Conservation (phyloP, 1,139 yeast genomes). For the Yamadazyma kanchanaburiensis region DNA sequence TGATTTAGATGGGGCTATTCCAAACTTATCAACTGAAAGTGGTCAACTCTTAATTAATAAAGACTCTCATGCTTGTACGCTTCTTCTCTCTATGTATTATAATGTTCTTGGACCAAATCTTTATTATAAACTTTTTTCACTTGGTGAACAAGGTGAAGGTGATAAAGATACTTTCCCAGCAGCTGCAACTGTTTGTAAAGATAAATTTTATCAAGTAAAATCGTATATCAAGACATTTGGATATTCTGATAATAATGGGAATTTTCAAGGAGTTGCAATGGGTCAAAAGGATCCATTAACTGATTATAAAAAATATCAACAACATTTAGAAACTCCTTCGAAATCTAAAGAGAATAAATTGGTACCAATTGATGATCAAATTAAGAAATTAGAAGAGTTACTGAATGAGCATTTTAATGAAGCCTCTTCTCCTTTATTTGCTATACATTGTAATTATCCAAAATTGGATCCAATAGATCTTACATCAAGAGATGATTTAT, state of each 20-base stretch:
- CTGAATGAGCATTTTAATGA: constrained; percentile 15
- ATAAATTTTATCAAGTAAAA: constrained; percentile 51
- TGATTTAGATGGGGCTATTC: constrained; percentile 53
- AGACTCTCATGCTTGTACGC: constrained; percentile 48
- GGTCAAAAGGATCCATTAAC: constrained; percentile 34
- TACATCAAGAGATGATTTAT: constrained; percentile 23
- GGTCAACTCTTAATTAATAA: constrained; percentile 66
- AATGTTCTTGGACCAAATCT: constrained; percentile 57
- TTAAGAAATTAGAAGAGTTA: constrained; percentile 17
- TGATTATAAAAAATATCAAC: constrained; percentile 22
- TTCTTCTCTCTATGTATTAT: constrained; percentile 52
- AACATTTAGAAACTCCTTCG: constrained; percentile 4
- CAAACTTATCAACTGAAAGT: constrained; percentile 61
- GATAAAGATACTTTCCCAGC: constrained; percentile 68
- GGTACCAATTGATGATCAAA: constrained; percentile 45
- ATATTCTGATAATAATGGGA: constrained; percentile 30
- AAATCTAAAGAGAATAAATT: constrained; percentile 6
- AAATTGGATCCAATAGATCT: constrained; percentile 33
- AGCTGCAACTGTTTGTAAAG: constrained; percentile 49
- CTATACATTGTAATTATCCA: constrained; percentile 39
- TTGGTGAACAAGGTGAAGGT: constrained; percentile 65
- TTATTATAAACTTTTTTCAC: constrained; percentile 53
- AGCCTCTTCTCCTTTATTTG: constrained; percentile 20
- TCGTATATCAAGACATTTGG: constrained; percentile 33
- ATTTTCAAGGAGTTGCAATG: constrained; percentile 39